Base-by-base conservation (phyloP, 2,329 filamentous ascomycete species). In the Colletotrichum somersetense region DNA sequence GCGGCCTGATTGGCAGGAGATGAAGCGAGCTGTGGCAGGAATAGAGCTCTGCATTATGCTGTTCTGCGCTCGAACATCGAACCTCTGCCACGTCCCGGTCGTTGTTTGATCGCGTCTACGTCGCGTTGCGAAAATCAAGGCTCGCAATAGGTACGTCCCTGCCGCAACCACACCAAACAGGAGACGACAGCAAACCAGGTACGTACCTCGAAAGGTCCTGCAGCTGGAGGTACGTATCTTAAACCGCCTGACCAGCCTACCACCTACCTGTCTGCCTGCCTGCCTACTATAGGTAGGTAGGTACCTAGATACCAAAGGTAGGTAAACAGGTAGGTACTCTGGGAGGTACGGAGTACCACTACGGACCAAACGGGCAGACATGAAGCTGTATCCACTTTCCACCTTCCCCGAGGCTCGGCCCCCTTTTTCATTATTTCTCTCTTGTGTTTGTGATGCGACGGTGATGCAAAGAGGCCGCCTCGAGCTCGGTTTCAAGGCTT, bases 301-400 rank as follows among this genome's bases (percentile, higher is more conserved):
- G 40, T 42, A 18, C 16, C 40, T 18, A 14, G 10, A 11, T 38
- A 40, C 40, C 14, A 16, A 16, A 42, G 40, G 40, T 18, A 42
- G 26, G 26, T 26, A 26, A 26, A 26, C 26, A 26, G 26, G 26
- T 26, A 26, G 38, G 1, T 42, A 44, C 42, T 8, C 14, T 6
- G 42, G 44, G 20, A 46, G 44, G 16, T 7, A 18, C 40, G 4
- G 10, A 42, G 44, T 52, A 52, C 52, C 30, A 64, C 42, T 23
- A 44, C 26, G 38, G 42, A 64, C 66, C 66, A 56, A 71, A 62
- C 40, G 55, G 42, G 52, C 42, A 48, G 57, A 67, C 68, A 67
- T 42, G 68, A 63, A 64, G 69, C 69, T 55, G 58, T 65, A 68
- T 55, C 69, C 69, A 68, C 69, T 72, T 72, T 63, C 69, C 69